Evolutionary conservation across 1,284 basidiomycete species (phyloP).

Genomic region (Trametes hirsuta): DNA sequence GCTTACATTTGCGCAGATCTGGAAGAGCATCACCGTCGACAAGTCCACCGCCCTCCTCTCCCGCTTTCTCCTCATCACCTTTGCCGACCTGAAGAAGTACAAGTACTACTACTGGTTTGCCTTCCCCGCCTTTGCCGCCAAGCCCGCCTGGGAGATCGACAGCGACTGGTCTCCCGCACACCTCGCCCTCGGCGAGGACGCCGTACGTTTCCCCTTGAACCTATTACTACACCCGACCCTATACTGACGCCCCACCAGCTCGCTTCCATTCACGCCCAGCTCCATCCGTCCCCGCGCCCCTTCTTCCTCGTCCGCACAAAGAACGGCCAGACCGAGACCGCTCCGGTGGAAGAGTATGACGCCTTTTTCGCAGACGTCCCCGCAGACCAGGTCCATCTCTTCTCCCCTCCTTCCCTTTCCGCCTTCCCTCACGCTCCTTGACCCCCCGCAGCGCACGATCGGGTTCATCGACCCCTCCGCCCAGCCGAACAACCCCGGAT

Average conservation of each 20-base stretch:
- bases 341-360: constrained; percentile 59
- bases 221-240: background rate
- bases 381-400: constrained; percentile 40
- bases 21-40: constrained; percentile 57
- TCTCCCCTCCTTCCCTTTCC: background rate
- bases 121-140: constrained; percentile 89
- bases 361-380: constrained; percentile 52
- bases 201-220: constrained; percentile 35
- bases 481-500: constrained; percentile 79
- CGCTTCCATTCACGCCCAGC: constrained; percentile 50
- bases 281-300: constrained; percentile 45
- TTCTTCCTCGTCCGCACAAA: constrained; percentile 63
- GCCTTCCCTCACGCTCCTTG: background rate
- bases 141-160: constrained; percentile 85
- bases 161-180: constrained; percentile 56
- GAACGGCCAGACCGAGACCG: constrained; percentile 42
- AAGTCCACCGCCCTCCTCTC: constrained; percentile 62
- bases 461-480: constrained; percentile 91
- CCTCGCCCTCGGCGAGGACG: constrained; percentile 39
- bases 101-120: constrained; percentile 98
- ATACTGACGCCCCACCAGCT: constrained; percentile 40
- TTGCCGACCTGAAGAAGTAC: constrained; percentile 97
- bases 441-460: constrained; percentile 56
- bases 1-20: constrained; percentile 52
- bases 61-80: constrained; percentile 88